These are phyloP conservation scores for Peronospora destructor DNA, from an alignment of 352 stramenopile species.

Conservation along the genomic window DNA sequence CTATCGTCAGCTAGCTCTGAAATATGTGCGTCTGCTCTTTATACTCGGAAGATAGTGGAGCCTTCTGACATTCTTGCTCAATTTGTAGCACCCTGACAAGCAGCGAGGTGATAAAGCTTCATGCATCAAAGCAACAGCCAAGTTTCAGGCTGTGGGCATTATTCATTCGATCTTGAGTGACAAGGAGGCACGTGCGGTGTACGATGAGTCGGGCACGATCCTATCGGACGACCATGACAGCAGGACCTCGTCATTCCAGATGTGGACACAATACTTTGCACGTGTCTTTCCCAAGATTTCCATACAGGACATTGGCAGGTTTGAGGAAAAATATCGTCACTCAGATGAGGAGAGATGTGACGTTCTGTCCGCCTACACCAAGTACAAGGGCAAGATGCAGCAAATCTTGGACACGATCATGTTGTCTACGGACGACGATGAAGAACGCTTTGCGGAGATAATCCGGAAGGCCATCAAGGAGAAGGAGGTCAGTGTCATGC, in stretches of 20 bases:
- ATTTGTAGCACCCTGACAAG: slow-evolving; percentile 84
- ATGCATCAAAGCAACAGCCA: slow-evolving; percentile 50
- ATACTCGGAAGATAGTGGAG: slow-evolving; percentile 1
- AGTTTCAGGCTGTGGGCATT: slow-evolving; percentile 83
- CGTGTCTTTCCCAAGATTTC: slow-evolving; percentile 86
- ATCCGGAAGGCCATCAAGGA: slow-evolving; percentile 56
- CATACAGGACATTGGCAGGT: slow-evolving; percentile 65
- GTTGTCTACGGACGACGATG: slow-evolving; percentile 78
- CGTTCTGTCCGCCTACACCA: slow-evolving; percentile 69
- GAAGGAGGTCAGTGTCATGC: slow-evolving; percentile 18
- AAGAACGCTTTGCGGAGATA: slow-evolving; percentile 57
- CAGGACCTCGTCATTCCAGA: slow-evolving; percentile 48
- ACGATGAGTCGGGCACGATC: slow-evolving; percentile 83
- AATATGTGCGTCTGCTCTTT: slow-evolving; percentile 41
- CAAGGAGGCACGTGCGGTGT: slow-evolving; percentile 58
- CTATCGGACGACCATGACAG: slow-evolving; percentile 40
- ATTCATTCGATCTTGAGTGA: slow-evolving; percentile 84
- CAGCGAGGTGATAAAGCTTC: slow-evolving; percentile 63
- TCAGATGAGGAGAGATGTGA: slow-evolving; percentile 82
- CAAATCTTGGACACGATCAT: slow-evolving; percentile 84
- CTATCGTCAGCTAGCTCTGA: slow-evolving; percentile 64
- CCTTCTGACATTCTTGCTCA: slow-evolving; percentile 1
- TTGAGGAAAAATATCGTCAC: slow-evolving; percentile 72
- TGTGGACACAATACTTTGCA: slow-evolving; percentile 86
- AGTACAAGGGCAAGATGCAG: slow-evolving; percentile 71